Base-by-base conservation (phyloP, 148 eudicot genomes). In the Rhododendron ferrugineum region DNA sequence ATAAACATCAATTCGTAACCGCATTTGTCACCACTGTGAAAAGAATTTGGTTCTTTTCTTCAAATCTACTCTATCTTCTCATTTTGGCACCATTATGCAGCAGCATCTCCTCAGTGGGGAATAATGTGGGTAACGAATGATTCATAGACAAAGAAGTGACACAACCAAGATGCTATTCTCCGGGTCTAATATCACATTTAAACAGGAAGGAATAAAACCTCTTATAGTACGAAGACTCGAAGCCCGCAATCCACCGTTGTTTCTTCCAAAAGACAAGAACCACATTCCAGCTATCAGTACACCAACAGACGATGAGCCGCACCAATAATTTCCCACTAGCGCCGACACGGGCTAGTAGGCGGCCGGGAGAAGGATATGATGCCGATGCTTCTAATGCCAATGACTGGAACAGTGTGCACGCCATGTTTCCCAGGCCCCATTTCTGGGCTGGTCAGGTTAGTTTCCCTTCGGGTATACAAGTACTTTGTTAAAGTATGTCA, bases 1-100 rank as follows among this genome's bases (percentile, higher is more conserved):
- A 60, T 22, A 1, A 8, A 60, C 68, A 60, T 60, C 68, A 74
- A 20, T 74, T 4, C 13, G 23, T 4, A 36, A 74, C 11, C n/a
- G 0, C 78, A 74, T 42, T 37, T 42, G 22, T 73, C 52, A 46
- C 32, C 16, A 13, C 7, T 5, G 56, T 4, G 81, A 50, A 58
- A 84, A 40, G 86, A 84, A 84, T 85, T 85, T 28, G 82, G 79
- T 79, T 85, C 86, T 79, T 85, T 85, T 32, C 78, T 64, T 70
- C 62, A 54, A 79, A 20, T 79, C 83, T 23, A 85, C 77, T 44
- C 6, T 6, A 78, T 78, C 50, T 85, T 44, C 56, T 47, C 82
- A 14, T 44, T 20, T 78, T 26, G 52, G 49, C 47, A 56, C 70
- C 34, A 0, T 28, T 4, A 79, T 64, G 44, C 26, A 54, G 44